Conservation (phyloP, 495 filamentous ascomycete genomes). For the Cryomyces minteri region DNA sequence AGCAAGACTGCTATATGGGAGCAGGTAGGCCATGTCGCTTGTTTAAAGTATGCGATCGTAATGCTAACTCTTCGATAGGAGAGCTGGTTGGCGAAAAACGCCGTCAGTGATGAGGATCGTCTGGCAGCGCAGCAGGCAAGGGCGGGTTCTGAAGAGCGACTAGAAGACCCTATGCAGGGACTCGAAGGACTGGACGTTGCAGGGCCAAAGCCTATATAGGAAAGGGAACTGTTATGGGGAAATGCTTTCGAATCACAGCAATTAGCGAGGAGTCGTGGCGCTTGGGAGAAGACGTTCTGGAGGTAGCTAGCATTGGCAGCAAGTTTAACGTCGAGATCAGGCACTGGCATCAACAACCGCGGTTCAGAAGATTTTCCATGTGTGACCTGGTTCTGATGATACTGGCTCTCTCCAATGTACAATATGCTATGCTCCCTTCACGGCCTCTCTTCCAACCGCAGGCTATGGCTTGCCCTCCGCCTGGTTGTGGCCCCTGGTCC, state of each 20-base stretch:
- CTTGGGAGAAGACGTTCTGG: too few species aligned
- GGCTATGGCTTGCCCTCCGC: background rate
- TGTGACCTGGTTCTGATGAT: too few species aligned
- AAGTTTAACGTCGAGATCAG: too few species aligned
- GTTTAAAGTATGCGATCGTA: background rate
- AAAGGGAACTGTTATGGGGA: too few species aligned
- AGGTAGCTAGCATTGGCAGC: too few species aligned
- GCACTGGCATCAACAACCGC: too few species aligned
- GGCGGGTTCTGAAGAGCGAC: conserved; percentile 28
- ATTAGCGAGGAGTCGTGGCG: too few species aligned
- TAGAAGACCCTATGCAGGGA: conserved; percentile 87
- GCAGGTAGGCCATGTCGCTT: conserved; percentile 44
- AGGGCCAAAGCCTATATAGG: conserved; percentile 40
- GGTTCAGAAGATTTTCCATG: too few species aligned
- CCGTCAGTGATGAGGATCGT: conserved; percentile 73
- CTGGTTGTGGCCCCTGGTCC: conserved; percentile 17
- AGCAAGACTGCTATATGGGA: conserved; percentile 97
- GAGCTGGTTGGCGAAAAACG: conserved; percentile 80
- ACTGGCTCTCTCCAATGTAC: too few species aligned
- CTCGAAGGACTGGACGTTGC: conserved; percentile 86
- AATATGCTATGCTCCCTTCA: too few species aligned
- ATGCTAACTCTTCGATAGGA: conserved; percentile 41
- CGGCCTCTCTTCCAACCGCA: too few species aligned
- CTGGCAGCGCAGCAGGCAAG: conserved; percentile 40
- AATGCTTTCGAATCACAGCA: too few species aligned